Evolutionary conservation across 2,329 filamentous ascomycete species (phyloP), one percentile per base, ranked within the genome.

Genomic region (Penicillium sclerotiorum): DNA sequence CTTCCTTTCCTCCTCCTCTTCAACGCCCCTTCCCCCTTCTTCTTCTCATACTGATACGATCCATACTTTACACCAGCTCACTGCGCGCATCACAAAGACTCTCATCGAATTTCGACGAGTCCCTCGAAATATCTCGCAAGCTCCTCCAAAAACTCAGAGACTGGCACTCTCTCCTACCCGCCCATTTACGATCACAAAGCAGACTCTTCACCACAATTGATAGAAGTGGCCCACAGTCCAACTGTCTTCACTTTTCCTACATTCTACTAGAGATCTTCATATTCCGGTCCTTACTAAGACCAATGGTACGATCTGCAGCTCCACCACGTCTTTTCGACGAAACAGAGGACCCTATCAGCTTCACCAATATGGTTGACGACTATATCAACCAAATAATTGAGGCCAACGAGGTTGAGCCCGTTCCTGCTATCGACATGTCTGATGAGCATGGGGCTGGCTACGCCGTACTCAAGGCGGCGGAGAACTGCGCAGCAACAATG

Each of bases 231-330:
- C 38, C 46, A 21, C 50, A 45, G 44, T 50, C 30, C 4, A 45
- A 28, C 18, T 32, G 51, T 25, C 50, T 67, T 5, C 64, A 64
- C 5, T 62, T 66, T 43, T 51, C 57, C 2, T 65, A 67, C 37
- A 46, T 64, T 6, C 54, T 57, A 2, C 50, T 63, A 12, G 57
- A 62, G 42, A 37, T 65, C 8, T 60, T 61, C 15, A 52, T 65
- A 6, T 65, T 62, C 40, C 58, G 63, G 30, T 58, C 60, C 1
- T 40, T 65, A n/a, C 52, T 66, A 28, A 57, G 59, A 35, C 57
- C 56, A 8, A 47, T 58, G 27, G 55, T 54, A 27, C 55, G 47
- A 20, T 53, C 49, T 2, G 47, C 47, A 30, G 49, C 55, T 8
- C 52, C 55, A 4, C 55, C 55, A 13, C 55, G 44, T 3, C 33